Conservation (phyloP, 352 stramenopile species). For the Phytophthora cajani region DNA sequence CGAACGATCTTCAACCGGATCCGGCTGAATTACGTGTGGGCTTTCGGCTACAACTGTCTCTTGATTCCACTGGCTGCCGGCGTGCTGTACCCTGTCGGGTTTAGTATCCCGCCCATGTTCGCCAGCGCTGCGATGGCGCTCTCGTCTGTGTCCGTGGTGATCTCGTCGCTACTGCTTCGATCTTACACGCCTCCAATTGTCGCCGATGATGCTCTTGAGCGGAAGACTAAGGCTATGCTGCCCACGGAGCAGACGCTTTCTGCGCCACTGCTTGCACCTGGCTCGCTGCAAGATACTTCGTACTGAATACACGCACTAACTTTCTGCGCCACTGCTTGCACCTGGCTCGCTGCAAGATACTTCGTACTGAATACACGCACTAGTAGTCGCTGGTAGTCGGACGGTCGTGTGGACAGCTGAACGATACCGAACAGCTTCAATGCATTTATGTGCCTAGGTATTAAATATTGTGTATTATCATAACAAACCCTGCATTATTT, state of each 20-base stretch:
- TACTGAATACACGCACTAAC: not conserved
- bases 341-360: conserved; percentile 41
- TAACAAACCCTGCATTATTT: too few species aligned
- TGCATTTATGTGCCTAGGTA: too few species aligned
- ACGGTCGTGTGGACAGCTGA: too few species aligned
- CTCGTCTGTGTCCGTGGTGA: conserved; percentile 96
- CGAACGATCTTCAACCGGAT: conserved; percentile 96
- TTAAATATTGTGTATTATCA: too few species aligned
- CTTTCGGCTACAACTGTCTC: conserved; percentile 97
- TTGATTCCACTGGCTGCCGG: conserved; percentile 96
- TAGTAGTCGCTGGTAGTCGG: not conserved
- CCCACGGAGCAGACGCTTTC: conserved; percentile 64
- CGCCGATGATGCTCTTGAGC: conserved; percentile 36
- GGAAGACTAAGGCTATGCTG: conserved; percentile 56
- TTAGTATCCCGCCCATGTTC: conserved; percentile 94
- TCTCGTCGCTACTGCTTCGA: conserved; percentile 92
- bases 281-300: conserved; percentile 26
- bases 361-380: not conserved
- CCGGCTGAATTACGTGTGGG: conserved; percentile 97
- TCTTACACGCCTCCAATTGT: conserved; percentile 85
- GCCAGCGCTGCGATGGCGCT: conserved; percentile 96
- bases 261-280: conserved; percentile 58
- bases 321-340: conserved; percentile 56
- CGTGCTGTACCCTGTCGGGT: conserved; percentile 94
- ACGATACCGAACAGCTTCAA: too few species aligned